A percentile compares a stretch with the other conserved stretches of the same genome.
Evolutionary conservation across 441 rosid species (phyloP).

Genomic region (Eutrema salsugineum): DNA sequence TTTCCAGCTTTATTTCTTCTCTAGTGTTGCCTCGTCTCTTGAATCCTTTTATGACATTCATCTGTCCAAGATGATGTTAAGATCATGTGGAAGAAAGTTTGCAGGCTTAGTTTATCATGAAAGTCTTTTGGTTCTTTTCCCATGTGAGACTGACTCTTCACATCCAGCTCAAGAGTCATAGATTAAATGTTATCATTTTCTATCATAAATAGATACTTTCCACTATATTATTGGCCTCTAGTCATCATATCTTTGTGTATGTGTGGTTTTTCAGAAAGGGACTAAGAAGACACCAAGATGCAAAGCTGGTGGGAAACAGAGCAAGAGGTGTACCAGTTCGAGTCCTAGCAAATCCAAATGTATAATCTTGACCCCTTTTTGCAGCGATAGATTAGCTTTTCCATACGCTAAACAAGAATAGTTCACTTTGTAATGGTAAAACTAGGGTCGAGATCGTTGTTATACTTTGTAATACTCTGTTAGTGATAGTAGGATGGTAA

Average conservation of each 20-base stretch:
- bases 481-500: not conserved
- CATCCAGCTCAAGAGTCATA: not conserved
- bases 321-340: conserved; percentile 55
- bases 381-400: not conserved
- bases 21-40: not conserved
- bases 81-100: not conserved
- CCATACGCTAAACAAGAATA: not conserved
- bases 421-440: not conserved
- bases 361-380: conserved; percentile 39
- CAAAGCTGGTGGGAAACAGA: conserved; percentile 29
- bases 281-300: conserved; percentile 35
- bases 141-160: not conserved
- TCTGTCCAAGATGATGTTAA: not conserved
- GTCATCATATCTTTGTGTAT: not conserved
- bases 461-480: not conserved
- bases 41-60: not conserved
- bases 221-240: not conserved
- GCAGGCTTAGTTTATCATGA: not conserved
- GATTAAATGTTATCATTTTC: not conserved
- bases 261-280: conserved; percentile 22
- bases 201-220: not conserved
- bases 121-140: not conserved
- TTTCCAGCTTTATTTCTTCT: not conserved
- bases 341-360: conserved; percentile 69
- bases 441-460: not conserved